Conservation (phyloP, 345 rosid species). For the Camelina sativa region DNA sequence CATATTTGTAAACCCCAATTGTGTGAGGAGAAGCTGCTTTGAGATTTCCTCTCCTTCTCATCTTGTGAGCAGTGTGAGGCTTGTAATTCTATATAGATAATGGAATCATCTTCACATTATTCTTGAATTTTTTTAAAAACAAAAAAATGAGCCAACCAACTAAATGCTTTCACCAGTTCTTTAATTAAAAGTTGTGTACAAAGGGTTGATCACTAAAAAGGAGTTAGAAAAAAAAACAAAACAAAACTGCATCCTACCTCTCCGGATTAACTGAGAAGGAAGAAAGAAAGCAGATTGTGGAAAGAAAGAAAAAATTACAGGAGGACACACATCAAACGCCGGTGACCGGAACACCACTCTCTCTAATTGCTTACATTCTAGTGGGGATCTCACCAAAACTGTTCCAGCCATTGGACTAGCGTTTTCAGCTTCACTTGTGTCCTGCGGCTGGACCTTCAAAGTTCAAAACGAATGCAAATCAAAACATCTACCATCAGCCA, state of each 20-base stretch:
- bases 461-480: constrained; percentile 35
- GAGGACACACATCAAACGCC: constrained; percentile 24
- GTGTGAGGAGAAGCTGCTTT: constrained; percentile 34
- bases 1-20: constrained; percentile 28
- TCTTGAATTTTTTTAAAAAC: background rate
- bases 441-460: constrained; percentile 45
- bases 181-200: constrained; percentile 37
- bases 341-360: constrained; percentile 34
- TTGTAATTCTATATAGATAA: constrained; percentile 35
- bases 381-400: constrained; percentile 43
- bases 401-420: constrained; percentile 44
- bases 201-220: constrained; percentile 30
- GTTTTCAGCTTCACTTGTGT: constrained; percentile 36
- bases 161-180: constrained; percentile 35
- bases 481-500: constrained; percentile 34
- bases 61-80: constrained; percentile 1
- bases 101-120: constrained; percentile 21
- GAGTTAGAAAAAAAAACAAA: background rate
- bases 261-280: constrained; percentile 33
- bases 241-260: constrained; percentile 43
- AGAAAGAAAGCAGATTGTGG: constrained; percentile 29
- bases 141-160: constrained; percentile 29
- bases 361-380: constrained; percentile 45
- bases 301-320: constrained; percentile 28
- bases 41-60: constrained; percentile 19